These are phyloP conservation scores for Nyssa sinensis DNA, from an alignment of 148 eudicot species.

Conservation along the genomic window DNA sequence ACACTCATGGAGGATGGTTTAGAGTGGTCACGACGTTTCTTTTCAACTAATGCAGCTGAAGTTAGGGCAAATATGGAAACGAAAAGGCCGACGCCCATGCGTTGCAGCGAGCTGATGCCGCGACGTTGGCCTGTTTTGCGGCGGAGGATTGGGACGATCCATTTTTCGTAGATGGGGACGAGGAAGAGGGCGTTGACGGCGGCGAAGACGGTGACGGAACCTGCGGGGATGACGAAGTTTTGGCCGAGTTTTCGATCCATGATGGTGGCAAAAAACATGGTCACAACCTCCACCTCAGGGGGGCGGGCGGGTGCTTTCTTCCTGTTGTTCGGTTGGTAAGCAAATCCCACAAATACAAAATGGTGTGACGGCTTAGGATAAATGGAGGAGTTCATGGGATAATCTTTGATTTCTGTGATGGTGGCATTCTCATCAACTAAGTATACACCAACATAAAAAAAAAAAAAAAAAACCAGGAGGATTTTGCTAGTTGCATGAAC, in stretches of 20 bases:
- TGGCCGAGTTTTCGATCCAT: conserved; percentile 43
- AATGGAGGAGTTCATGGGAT: no score
- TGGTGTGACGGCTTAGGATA: no score
- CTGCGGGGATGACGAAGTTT: conserved; percentile 41
- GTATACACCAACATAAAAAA: no score
- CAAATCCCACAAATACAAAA: no score
- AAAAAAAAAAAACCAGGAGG: no score
- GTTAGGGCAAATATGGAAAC: conserved; percentile 36
- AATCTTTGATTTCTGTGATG: no score
- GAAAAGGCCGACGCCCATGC: conserved; percentile 57
- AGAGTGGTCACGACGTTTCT: conserved; percentile 19
- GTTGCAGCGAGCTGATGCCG: conserved; percentile 50
- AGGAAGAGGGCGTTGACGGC: conserved; percentile 44
- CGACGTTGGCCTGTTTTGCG: conserved; percentile 41
- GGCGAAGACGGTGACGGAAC: conserved; percentile 44
- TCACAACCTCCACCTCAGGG: no score
- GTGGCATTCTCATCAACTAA: no score
- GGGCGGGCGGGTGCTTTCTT: no score
- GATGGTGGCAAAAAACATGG: no score
- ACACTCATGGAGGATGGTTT: conserved; percentile 25
- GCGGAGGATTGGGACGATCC: conserved; percentile 40
- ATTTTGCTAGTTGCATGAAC: no score
- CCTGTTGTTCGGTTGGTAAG: no score
- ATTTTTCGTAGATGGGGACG: conserved; percentile 49
- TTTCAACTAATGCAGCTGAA: conserved; percentile 47